Base-by-base conservation (phyloP, 495 filamentous ascomycete species). In the Cercophora newfieldiana region DNA sequence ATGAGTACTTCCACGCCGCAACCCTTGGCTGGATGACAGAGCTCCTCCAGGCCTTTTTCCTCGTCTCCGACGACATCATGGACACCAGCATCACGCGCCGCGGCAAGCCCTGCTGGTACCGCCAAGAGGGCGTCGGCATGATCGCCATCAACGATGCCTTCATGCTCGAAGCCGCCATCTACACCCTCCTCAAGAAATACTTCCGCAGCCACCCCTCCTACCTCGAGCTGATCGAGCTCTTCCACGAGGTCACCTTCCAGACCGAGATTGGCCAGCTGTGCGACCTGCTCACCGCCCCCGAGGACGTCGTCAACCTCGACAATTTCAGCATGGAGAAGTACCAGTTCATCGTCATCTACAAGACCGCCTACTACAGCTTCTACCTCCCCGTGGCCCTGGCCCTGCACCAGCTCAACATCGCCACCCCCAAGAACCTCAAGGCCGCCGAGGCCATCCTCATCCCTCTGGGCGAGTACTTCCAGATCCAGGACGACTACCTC, bases 31-130 rank as follows among this genome's bases (percentile, higher is more conserved):
- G 95, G 95, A 86, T 97, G 81, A 96, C 94, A 68, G 95, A 99
- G 85, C 84, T 99, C 44, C 90, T 99, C 33, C 95, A 99, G 83
- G 94, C 95, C 64, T 97, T 96, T 87, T 99, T 99, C 86, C 87
- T 99, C 59, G 95, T 99, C 70, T 93, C 92, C 66, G 95, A 99
- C 79, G 95, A 99, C 79, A 97, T 98, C 70, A 99, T 99, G 95
- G 95, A 99, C 82, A 75, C 84, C 71, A 94, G 90, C 68, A 93
- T 95, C 78, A 99, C 95, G 48, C 91, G 95, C 47, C 92, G 95
- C 67, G 92, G 93, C 61, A 86, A 88, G 78, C 93, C 95, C 2
- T 99, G 95, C 83, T 99, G 95, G 95, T 99, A 97, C 82, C 87
- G 87, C 55, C 86, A 92, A 58, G 87, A 91, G 33, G 84, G 88